Evolutionary conservation across 306 rosid species (phyloP).

Genomic region (Gastrolobium villosum): DNA sequence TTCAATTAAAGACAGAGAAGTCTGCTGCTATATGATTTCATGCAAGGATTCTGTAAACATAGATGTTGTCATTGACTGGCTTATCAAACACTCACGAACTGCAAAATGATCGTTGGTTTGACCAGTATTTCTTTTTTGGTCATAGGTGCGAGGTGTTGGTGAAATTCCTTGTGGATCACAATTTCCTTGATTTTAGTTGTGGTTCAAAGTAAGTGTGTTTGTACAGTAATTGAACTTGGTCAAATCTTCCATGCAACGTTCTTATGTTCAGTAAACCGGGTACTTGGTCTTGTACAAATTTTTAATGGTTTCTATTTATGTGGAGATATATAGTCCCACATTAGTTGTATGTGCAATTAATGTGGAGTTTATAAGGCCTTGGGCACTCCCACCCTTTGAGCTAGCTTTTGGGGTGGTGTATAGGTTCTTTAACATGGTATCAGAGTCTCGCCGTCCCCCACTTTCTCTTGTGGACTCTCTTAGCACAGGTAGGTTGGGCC

Average conservation of each 20-base stretch:
- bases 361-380: too few species aligned
- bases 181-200: constrained; percentile 40
- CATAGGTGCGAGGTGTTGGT: constrained; percentile 38
- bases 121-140: constrained; percentile 26
- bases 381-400: too few species aligned
- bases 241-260: constrained; percentile 39
- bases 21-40: constrained; percentile 95
- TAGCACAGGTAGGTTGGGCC: too few species aligned
- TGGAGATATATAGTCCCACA: too few species aligned
- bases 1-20: constrained; percentile 80
- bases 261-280: constrained; percentile 20
- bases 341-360: too few species aligned
- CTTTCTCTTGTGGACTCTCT: too few species aligned
- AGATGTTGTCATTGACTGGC: constrained; percentile 96
- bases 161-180: constrained; percentile 43
- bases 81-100: constrained; percentile 91
- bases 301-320: neutral
- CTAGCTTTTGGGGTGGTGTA: too few species aligned
- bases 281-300: constrained; percentile 21
- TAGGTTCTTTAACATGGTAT: too few species aligned
- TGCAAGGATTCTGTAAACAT: constrained; percentile 97
- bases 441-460: too few species aligned
- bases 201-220: constrained; percentile 33
- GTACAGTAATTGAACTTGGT: constrained; percentile 40
- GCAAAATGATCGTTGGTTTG: constrained; percentile 59